Conservation (phyloP, 805 yeast genomes). For the Kregervanrija pseudodelftensis region DNA sequence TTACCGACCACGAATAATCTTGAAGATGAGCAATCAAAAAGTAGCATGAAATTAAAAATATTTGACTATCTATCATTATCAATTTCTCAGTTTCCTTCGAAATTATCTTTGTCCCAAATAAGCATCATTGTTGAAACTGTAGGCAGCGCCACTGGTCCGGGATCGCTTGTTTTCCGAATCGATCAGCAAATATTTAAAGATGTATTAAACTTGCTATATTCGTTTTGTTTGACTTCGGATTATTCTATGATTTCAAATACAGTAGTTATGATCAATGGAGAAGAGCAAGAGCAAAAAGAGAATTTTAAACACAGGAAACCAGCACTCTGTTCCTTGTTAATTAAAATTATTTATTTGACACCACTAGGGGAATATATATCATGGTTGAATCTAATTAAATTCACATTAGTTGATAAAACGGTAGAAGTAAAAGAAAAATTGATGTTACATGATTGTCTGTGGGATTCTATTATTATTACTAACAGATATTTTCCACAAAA, state of each 20-base stretch:
- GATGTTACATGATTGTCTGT: conserved; percentile 35
- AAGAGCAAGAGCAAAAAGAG: not conserved
- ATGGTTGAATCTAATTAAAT: conserved; percentile 43
- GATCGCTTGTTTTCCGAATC: conserved; percentile 25
- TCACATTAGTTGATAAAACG: conserved; percentile 24
- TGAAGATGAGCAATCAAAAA: not conserved
- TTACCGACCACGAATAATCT: not conserved
- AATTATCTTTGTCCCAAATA: conserved; percentile 48
- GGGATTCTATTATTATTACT: conserved; percentile 42
- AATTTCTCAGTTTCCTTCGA: conserved; percentile 36
- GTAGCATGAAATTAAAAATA: not conserved
- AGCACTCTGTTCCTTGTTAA: conserved; percentile 38
- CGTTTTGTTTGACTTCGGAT: conserved; percentile 27
- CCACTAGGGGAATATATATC: conserved; percentile 33
- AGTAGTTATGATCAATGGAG: no score
- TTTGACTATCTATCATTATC: no score
- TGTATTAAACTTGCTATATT: conserved; percentile 36
- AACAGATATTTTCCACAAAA: conserved; percentile 53
- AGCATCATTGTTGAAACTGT: conserved; percentile 50
- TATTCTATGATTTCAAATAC: not conserved
- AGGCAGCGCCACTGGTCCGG: conserved; percentile 37
- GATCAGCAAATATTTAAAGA: conserved; percentile 25
- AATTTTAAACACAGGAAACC: conserved; percentile 26
- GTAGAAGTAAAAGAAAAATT: conserved; percentile 27
- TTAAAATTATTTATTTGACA: conserved; percentile 47